These are phyloP conservation scores for Plasmopara halstedii DNA, from an alignment of 352 stramenopile genomes.

Conservation along the genomic window DNA sequence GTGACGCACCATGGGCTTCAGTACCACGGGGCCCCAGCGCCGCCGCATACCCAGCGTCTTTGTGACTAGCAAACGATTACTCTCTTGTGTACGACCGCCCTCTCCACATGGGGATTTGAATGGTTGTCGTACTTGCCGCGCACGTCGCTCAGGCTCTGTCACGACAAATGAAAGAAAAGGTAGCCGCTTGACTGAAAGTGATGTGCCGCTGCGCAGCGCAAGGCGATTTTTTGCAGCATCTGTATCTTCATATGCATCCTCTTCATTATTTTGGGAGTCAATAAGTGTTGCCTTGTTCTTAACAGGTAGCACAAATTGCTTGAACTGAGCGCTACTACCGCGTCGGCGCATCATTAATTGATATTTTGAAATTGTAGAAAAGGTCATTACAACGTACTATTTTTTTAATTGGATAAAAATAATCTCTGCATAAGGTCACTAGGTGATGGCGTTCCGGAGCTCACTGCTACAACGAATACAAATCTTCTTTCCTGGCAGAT, in stretches of 20 bases:
- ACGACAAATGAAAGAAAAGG: conserved; percentile 80
- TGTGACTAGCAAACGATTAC: conserved; percentile 61
- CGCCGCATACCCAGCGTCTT: conserved; percentile 82
- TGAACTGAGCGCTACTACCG: conserved; percentile 39
- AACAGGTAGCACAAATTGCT: conserved; percentile 67
- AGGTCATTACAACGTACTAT: not conserved
- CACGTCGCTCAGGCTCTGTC: conserved; percentile 43
- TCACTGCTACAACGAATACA: conserved; percentile 11
- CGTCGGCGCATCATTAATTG: conserved; percentile 45
- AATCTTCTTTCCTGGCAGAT: not conserved
- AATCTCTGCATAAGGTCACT: conserved; percentile 1
- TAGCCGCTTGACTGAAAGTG: conserved; percentile 62
- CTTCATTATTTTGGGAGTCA: conserved; percentile 3
- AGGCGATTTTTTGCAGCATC: conserved; percentile 40
- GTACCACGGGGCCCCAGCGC: conserved; percentile 37
- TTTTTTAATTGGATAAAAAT: conserved; percentile 8
- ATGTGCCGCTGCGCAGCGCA: conserved; percentile 39
- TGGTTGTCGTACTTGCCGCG: conserved; percentile 44
- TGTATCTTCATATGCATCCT: conserved; percentile 29
- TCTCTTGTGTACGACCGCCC: conserved; percentile 53
- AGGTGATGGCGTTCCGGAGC: conserved; percentile 9
- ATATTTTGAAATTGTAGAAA: conserved; percentile 11
- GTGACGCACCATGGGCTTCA: conserved; percentile 57
- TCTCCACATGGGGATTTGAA: conserved; percentile 77
- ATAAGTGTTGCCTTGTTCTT: conserved; percentile 21